Conservation (phyloP, 257 asterid genomes). For the Solanum chilense region DNA sequence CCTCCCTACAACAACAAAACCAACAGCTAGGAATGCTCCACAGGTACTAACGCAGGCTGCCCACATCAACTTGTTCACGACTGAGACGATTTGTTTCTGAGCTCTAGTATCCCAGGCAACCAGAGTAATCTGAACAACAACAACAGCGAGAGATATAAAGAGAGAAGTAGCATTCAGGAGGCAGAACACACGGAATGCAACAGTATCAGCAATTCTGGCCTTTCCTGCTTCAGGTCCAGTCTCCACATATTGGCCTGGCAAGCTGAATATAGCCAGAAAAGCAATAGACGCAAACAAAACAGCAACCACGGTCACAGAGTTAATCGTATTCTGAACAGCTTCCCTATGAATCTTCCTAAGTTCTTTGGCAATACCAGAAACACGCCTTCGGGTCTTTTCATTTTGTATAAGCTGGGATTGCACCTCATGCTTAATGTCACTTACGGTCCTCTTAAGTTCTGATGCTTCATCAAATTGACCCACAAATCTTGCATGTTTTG, state of each 20-base stretch:
- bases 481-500: conserved; percentile 59
- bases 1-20: conserved; percentile 79
- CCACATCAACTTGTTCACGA: conserved; percentile 97
- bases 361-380: conserved; percentile 92
- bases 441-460: conserved; percentile 88
- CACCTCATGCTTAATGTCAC: conserved; percentile 94
- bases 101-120: conserved; percentile 93
- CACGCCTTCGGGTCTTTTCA: conserved; percentile 82
- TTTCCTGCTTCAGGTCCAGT: conserved; percentile 51
- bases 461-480: conserved; percentile 60
- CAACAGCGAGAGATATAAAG: conserved; percentile 85
- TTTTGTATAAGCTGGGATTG: conserved; percentile 85
- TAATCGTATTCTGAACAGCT: conserved; percentile 87
- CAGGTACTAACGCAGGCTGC: conserved; percentile 89
- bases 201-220: conserved; percentile 32
- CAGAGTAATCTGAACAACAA: conserved; percentile 82
- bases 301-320: conserved; percentile 86
- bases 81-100: conserved; percentile 72
- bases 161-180: conserved; percentile 77
- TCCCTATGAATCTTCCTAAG: conserved; percentile 90
- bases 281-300: conserved; percentile 93
- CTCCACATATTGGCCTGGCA: conserved; percentile 60
- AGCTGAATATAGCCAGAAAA: conserved; percentile 76
- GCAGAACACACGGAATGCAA: conserved; percentile 72
- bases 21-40: conserved; percentile 77